A percentile compares a stretch with the other conserved stretches of the same genome.
phyloP scores from a whole-genome alignment of 805 yeast genomes.

The Candida maris region DNA sequence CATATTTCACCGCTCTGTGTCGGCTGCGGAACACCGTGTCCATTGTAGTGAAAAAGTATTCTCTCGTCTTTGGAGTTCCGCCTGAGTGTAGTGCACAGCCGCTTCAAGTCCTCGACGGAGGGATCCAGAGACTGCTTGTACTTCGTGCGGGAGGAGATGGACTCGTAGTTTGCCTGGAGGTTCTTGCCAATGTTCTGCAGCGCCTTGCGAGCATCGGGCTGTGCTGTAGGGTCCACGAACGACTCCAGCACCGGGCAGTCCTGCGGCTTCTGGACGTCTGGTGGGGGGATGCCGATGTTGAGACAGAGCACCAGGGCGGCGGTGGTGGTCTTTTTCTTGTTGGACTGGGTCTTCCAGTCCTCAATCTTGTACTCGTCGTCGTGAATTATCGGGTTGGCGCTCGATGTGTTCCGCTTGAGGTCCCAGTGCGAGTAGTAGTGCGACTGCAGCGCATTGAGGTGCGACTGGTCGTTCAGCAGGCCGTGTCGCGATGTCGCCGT shows the following conservation, averaged over 20 bases:
- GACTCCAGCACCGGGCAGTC: conserved; percentile 92
- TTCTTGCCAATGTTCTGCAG: conserved; percentile 87
- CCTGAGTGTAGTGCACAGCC: conserved; percentile 84
- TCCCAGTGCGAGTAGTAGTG: conserved; percentile 60
- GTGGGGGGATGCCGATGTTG: conserved; percentile 95
- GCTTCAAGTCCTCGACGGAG: conserved; percentile 89
- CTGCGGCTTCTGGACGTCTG: conserved; percentile 87
- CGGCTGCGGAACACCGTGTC: conserved; percentile 98
- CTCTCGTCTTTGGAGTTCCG: conserved; percentile 92
- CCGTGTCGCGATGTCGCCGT: conserved; percentile 30
- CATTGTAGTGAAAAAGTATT: conserved; percentile 90
- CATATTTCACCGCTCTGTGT: conserved; percentile 95
- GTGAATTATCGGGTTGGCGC: conserved; percentile 69
- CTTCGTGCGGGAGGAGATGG: conserved; percentile 78
- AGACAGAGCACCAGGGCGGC: conserved; percentile 91
- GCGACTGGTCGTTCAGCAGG: conserved; percentile 29
- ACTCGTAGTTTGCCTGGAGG: conserved; percentile 84
- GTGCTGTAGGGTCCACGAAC: conserved; percentile 85
- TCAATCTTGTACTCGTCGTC: conserved; percentile 65
- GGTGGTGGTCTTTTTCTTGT: conserved; percentile 86
- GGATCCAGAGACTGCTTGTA: conserved; percentile 93
- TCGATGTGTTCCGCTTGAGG: conserved; percentile 87
- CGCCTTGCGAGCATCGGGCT: conserved; percentile 84
- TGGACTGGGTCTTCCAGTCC: conserved; percentile 91
- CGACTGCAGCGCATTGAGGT: conserved; percentile 26